These are phyloP conservation scores for Echites panduratus DNA, from an alignment of 257 asterid species.

Conservation along the genomic window DNA sequence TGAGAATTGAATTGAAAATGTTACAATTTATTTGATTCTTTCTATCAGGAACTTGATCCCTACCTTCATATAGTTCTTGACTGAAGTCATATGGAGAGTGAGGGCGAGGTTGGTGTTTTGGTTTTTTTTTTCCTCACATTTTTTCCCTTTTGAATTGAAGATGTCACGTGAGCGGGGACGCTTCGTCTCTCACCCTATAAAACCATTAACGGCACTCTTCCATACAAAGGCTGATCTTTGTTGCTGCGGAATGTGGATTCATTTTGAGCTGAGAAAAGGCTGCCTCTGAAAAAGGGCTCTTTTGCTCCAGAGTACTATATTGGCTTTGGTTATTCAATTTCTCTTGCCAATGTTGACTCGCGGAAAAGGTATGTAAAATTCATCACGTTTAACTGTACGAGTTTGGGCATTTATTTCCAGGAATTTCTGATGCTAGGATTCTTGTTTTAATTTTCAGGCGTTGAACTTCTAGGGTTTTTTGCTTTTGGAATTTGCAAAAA, in stretches of 20 bases:
- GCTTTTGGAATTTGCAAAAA: not conserved
- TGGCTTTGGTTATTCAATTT: not conserved
- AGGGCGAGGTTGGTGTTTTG: too few species aligned
- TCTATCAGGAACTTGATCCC: too few species aligned
- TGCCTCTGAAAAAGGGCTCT: not conserved
- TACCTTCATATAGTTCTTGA: too few species aligned
- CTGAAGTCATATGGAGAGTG: too few species aligned
- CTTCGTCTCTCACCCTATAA: not conserved
- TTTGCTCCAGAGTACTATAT: not conserved
- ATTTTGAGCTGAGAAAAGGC: not conserved
- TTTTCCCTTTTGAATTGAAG: not conserved
- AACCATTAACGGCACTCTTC: not conserved
- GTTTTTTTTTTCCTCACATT: too few species aligned
- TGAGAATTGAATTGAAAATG: not conserved
- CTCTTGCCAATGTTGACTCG: not conserved
- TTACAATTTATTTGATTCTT: too few species aligned
- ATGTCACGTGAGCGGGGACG: not conserved
- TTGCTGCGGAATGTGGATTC: not conserved
- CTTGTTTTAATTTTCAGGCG: not conserved
- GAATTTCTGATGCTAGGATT: not conserved
- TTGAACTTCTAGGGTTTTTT: constrained; percentile 7
- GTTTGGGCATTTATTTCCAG: not conserved
- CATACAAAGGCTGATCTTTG: not conserved
- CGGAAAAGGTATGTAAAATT: not conserved
- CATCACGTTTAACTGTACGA: not conserved